Conservation (phyloP, 768 basidiomycete genomes). For the Guyanaporus albipodus region DNA sequence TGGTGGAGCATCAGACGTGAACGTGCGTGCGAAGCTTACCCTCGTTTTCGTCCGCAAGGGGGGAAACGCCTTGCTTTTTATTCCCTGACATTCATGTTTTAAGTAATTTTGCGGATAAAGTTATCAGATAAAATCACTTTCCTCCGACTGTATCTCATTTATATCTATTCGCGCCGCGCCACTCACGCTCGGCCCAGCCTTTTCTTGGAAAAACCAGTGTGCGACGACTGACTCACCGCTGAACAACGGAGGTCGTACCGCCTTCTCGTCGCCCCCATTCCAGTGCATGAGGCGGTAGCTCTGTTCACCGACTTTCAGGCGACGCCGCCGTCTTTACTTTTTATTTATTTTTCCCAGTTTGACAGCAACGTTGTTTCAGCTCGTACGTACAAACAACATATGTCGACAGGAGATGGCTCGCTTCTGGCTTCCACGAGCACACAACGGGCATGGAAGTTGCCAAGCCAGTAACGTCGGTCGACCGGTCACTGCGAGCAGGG, state of each 20-base stretch:
- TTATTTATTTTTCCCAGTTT: neutral
- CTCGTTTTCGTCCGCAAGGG: constrained; percentile 10
- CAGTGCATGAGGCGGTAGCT: neutral
- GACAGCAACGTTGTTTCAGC: constrained; percentile 4
- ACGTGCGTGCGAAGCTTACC: constrained; percentile 28
- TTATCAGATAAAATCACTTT: constrained; percentile 9
- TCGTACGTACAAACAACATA: constrained; percentile 5
- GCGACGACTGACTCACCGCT: too few relatives aligned
- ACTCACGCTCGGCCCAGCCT: too few relatives aligned
- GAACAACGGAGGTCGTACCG: too few relatives aligned
- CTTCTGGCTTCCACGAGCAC: constrained; percentile 1
- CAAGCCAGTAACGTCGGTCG: constrained; percentile 3
- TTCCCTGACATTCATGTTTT: constrained; percentile 2
- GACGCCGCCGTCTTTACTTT: neutral
- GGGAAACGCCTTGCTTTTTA: constrained; percentile 10
- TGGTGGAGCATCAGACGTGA: constrained; percentile 19
- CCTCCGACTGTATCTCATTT: neutral
- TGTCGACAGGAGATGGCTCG: neutral
- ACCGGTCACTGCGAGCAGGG: too few relatives aligned
- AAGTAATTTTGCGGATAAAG: neutral
- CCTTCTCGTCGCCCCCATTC: too few relatives aligned
- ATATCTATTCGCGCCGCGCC: constrained; percentile 1
- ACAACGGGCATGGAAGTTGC: neutral
- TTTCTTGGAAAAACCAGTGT: too few relatives aligned
- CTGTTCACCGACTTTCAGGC: neutral